phyloP scores from a whole-genome alignment of 108 stramenopile genomes.

The Cyclotella sp. region DNA sequence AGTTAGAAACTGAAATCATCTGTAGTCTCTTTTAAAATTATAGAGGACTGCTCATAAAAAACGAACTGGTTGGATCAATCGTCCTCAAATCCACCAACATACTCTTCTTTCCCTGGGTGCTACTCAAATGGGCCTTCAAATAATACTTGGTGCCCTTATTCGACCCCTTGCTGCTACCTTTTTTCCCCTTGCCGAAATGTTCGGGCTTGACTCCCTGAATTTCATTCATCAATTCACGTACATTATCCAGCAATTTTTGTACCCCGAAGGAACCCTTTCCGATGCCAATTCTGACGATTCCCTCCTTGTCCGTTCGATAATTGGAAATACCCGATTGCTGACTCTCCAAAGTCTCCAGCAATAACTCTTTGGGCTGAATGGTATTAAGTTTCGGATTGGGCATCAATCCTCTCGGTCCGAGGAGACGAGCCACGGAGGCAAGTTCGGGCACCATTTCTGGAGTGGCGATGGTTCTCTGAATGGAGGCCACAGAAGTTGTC shows the following conservation, averaged over 20 bases:
- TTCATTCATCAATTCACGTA: slow-evolving; percentile 68
- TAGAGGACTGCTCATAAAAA: slow-evolving; percentile 66
- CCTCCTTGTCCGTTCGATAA: slow-evolving; percentile 89
- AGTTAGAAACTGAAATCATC: no score
- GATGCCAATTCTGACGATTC: slow-evolving; percentile 88
- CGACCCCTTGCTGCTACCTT: slow-evolving; percentile 48
- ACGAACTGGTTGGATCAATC: slow-evolving; percentile 75
- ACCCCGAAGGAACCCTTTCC: slow-evolving; percentile 84
- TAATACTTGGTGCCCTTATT: slow-evolving; percentile 79
- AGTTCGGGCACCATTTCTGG: slow-evolving; percentile 86
- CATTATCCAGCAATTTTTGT: slow-evolving; percentile 75
- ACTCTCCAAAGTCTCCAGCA: slow-evolving; percentile 64
- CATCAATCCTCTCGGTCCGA: slow-evolving; percentile 97
- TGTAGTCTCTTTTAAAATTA: no score
- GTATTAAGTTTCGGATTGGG: slow-evolving; percentile 96
- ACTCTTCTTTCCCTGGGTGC: slow-evolving; percentile 73
- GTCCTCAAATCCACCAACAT: slow-evolving; percentile 78
- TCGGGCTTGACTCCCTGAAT: slow-evolving; percentile 81
- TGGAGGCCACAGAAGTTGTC: slow-evolving; percentile 57
- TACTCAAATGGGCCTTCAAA: slow-evolving; percentile 69
- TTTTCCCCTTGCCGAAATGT: slow-evolving; percentile 77
- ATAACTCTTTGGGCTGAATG: slow-evolving; percentile 58
- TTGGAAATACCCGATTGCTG: slow-evolving; percentile 78
- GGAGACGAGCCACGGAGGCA: slow-evolving; percentile 79
- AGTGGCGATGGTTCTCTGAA: slow-evolving; percentile 88